A percentile compares a stretch with the other conserved stretches of the same genome.
These are phyloP conservation scores for Wickerhamiella azymoides DNA, from an alignment of 805 yeast genomes.

Conservation along the genomic window DNA sequence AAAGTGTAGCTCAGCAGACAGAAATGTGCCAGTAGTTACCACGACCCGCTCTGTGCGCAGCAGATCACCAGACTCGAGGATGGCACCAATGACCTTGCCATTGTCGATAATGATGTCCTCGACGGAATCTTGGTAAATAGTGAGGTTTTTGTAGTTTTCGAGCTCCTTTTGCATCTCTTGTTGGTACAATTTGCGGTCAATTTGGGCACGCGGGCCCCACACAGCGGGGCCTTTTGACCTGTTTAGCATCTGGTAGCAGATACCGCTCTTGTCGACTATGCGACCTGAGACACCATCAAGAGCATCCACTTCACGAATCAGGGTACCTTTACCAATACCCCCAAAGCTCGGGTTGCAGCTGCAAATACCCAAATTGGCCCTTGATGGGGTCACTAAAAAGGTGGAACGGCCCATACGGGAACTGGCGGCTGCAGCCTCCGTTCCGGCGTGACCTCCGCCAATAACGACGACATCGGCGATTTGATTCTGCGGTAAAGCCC, in stretches of 20 bases:
- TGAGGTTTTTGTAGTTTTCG: slow-evolving; percentile 39
- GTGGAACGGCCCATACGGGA: slow-evolving; percentile 71
- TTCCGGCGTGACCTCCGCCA: slow-evolving; percentile 99
- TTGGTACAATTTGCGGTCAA: slow-evolving; percentile 70
- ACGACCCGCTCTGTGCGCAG: slow-evolving; percentile 56
- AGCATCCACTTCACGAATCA: slow-evolving; percentile 88
- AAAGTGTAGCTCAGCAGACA: slow-evolving; percentile 88
- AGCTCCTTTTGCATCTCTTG: slow-evolving; percentile 65
- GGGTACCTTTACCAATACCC: slow-evolving; percentile 94
- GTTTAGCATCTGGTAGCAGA: slow-evolving; percentile 77
- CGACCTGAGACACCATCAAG: slow-evolving; percentile 80
- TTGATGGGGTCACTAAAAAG: slow-evolving; percentile 60
- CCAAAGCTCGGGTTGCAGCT: slow-evolving; percentile 98
- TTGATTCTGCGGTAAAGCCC: neutral
- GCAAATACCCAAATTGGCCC: slow-evolving; percentile 74
- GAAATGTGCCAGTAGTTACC: slow-evolving; percentile 89
- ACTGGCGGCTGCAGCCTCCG: slow-evolving; percentile 91
- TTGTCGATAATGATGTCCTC: slow-evolving; percentile 57
- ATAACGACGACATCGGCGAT: slow-evolving; percentile 63
- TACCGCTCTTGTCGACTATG: slow-evolving; percentile 86
- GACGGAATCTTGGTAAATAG: slow-evolving; percentile 59
- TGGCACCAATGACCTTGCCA: slow-evolving; percentile 52
- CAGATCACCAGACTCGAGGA: slow-evolving; percentile 52
- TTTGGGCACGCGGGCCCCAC: slow-evolving; percentile 97
- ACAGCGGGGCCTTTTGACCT: slow-evolving; percentile 89